Percentiles rank a stretch among this genome's conserved stretches.
phyloP scores from a whole-genome alignment of 148 eudicot genomes.

The Fagopyrum esculentum region DNA sequence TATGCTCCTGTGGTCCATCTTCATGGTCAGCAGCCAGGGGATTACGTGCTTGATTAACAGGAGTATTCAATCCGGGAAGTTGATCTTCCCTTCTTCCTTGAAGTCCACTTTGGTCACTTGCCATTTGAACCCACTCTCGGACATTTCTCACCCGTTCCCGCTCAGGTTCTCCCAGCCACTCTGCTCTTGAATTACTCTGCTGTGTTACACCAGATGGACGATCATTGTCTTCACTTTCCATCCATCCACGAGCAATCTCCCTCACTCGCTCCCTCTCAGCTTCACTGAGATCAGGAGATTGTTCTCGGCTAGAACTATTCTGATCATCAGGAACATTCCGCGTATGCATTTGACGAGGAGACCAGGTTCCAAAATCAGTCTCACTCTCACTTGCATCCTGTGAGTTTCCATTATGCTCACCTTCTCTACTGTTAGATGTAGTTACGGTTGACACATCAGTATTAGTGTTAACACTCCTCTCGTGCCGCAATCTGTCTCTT shows the following conservation, averaged over 20 bases:
- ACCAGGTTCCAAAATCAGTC: constrained; percentile 66
- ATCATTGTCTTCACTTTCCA: constrained; percentile 71
- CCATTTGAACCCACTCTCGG: constrained; percentile 96
- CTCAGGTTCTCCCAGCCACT: constrained; percentile 98
- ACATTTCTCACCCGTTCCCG: constrained; percentile 95
- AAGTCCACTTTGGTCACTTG: constrained; percentile 81
- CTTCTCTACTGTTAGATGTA: constrained; percentile 41
- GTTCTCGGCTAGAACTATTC: constrained; percentile 69
- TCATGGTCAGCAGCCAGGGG: constrained; percentile 39
- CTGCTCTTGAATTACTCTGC: constrained; percentile 57
- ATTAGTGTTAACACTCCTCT: constrained; percentile 51
- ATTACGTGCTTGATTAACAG: constrained; percentile 38
- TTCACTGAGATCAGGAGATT: constrained; percentile 92
- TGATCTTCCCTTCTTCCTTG: constrained; percentile 64
- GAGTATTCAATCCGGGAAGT: constrained; percentile 24
- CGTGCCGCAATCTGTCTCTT: constrained; percentile 65
- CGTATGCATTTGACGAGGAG: constrained; percentile 47
- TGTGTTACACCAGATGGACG: constrained; percentile 50
- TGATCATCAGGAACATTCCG: constrained; percentile 33
- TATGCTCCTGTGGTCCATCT: constrained; percentile 71
- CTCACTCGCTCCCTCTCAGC: constrained; percentile 98
- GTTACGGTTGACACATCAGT: constrained; percentile 51
- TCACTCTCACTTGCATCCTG: constrained; percentile 67
- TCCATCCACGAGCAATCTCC: constrained; percentile 91
- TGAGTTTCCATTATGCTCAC: constrained; percentile 53